Conservation (phyloP, 345 rosid genomes). For the Punica granatum region DNA sequence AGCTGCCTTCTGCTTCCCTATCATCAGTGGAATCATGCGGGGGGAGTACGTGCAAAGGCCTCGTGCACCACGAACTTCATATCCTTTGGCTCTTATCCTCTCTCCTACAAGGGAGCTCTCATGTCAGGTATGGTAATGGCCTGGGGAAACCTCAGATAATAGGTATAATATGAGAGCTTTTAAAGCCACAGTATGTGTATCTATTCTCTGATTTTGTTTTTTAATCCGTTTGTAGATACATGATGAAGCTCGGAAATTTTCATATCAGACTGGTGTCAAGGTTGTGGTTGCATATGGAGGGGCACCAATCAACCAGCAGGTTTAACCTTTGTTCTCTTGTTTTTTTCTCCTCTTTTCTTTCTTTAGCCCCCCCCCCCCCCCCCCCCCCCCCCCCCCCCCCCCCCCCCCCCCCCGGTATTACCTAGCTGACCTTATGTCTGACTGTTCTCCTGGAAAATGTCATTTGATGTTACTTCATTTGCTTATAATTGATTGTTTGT, state of each 20-base stretch:
- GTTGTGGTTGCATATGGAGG: slow-evolving; percentile 98
- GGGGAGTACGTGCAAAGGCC: slow-evolving; percentile 40
- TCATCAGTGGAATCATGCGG: slow-evolving; percentile 51
- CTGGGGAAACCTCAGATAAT: neutral
- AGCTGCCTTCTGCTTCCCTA: slow-evolving; percentile 61
- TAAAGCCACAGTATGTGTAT: neutral
- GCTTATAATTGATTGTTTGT: neutral
- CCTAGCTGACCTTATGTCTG: no score
- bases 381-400: no score
- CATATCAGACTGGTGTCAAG: slow-evolving; percentile 95
- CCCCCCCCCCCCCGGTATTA: no score
- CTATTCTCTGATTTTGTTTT: slow-evolving; percentile 1
- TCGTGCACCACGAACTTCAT: slow-evolving; percentile 32
- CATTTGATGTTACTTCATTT: neutral
- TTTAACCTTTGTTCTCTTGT: slow-evolving; percentile 9
- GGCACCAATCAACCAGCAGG: slow-evolving; percentile 88
- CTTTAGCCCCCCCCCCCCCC: no score
- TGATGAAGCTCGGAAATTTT: slow-evolving; percentile 87
- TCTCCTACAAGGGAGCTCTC: slow-evolving; percentile 99
- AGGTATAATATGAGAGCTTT: neutral
- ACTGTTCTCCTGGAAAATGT: neutral
- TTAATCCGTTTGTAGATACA: slow-evolving; percentile 56
- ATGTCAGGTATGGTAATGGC: slow-evolving; percentile 44
- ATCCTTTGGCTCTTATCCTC: slow-evolving; percentile 72
- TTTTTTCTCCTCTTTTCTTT: neutral